Conservation (phyloP, 2,329 filamentous ascomycete species). For the Onygenales sp. region DNA sequence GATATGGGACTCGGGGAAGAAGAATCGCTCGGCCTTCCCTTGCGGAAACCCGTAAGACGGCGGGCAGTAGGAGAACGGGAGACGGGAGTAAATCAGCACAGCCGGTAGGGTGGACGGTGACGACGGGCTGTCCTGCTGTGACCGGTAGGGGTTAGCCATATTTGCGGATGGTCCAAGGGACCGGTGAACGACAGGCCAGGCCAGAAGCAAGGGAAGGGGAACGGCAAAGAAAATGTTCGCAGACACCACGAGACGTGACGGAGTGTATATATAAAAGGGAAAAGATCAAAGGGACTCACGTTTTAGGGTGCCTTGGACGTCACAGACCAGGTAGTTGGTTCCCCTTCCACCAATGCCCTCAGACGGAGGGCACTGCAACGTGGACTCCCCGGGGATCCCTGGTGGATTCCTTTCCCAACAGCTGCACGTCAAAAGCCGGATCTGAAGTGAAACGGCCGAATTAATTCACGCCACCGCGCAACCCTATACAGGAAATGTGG, state of each 20-base stretch:
- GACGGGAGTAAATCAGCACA: constrained; percentile 4
- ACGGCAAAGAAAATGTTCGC: neutral
- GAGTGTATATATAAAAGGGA: neutral
- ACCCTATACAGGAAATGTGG: neutral
- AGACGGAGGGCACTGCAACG: constrained; percentile 2
- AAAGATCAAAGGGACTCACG: neutral
- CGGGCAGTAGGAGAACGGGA: neutral
- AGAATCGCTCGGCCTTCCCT: constrained; percentile 5
- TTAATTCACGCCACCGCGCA: neutral
- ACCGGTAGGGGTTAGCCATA: constrained; percentile 3
- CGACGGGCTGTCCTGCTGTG: neutral
- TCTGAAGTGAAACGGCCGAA: neutral
- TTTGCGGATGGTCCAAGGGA: neutral
- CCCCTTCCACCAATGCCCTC: constrained; percentile 1
- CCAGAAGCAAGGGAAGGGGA: too few species aligned
- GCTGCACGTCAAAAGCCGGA: constrained; percentile 1
- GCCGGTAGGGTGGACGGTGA: neutral
- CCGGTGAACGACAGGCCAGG: neutral
- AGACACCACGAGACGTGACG: neutral
- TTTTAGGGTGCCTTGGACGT: neutral
- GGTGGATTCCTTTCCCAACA: neutral
- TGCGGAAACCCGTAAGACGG: constrained; percentile 6
- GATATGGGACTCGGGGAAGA: constrained; percentile 1
- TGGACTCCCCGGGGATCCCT: neutral
- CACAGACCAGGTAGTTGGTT: neutral